Percentiles rank a stretch among this genome's conserved stretches.
These are phyloP conservation scores for Ogataea dorogensis DNA, from an alignment of 805 yeast species.

Conservation along the genomic window DNA sequence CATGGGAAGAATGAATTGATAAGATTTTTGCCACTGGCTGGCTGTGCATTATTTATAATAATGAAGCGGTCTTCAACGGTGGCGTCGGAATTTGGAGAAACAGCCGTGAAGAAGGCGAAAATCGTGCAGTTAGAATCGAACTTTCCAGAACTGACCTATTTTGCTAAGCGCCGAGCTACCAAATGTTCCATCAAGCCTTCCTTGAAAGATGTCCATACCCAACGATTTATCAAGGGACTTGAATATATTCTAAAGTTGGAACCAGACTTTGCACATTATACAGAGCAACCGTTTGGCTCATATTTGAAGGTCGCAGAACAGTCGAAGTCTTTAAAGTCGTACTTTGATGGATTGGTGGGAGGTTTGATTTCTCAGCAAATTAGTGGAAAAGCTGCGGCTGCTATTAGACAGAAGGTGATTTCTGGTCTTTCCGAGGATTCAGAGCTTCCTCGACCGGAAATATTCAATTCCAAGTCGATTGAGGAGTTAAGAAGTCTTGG, in stretches of 20 bases:
- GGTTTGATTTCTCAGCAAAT: constrained; percentile 71
- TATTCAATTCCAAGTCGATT: constrained; percentile 38
- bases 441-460: constrained; percentile 52
- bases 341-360: constrained; percentile 42
- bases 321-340: constrained; percentile 25
- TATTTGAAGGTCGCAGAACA: constrained; percentile 8
- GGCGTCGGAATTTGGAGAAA: constrained; percentile 8
- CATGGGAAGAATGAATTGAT: too few species aligned
- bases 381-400: constrained; percentile 75
- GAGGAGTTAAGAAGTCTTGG: constrained; percentile 64
- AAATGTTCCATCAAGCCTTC: background rate
- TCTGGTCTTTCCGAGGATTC: constrained; percentile 13
- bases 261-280: constrained; percentile 19
- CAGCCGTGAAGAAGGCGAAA: constrained; percentile 9
- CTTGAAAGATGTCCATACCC: constrained; percentile 14
- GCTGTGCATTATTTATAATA: constrained; percentile 1
- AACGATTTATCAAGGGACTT: constrained; percentile 27
- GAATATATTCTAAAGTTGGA: constrained; percentile 25
- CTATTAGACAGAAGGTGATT: constrained; percentile 47
- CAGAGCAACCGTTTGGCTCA: constrained; percentile 15
- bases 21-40: constrained; percentile 13
- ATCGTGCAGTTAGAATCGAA: constrained; percentile 6
- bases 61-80: constrained; percentile 8
- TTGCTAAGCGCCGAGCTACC: too few species aligned
- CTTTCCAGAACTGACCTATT: constrained; percentile 12